Base-by-base conservation (phyloP, 495 filamentous ascomycete species). In the Penicillium daleae region DNA sequence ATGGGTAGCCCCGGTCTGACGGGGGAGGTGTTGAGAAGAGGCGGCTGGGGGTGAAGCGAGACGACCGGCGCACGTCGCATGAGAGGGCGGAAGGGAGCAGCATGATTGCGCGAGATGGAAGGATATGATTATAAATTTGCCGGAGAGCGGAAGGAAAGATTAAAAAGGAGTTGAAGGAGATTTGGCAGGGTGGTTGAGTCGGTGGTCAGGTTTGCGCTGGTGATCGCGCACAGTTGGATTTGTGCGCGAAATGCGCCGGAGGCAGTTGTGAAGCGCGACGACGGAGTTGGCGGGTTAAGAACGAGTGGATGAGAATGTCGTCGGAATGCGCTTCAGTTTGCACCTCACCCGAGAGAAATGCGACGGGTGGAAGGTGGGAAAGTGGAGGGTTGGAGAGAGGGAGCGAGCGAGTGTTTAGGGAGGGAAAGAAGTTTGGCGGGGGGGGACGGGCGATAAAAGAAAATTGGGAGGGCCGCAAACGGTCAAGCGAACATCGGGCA, bases 41-140 rank as follows among this genome's bases (percentile, higher is more conserved):
- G 65, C 85, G 83, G 69, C 86, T 87, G 65, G 86, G 85, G 9
- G 84, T 79, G 56, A 84, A 73, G 74, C 72, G 73, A 67, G 65
- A 62, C 82, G 87, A 62, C 60, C 79, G 84, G 74, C 81, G 85
- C 72, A 81, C 76, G 75, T 90, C 89, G 85, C 88, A 90, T 44
- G 87, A 76, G 46, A 92, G 75, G 37, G 89, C 88, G 13, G 89
- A 91, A 51, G 88, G 89, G 64, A 91, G 86, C 54, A 92, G 72
- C 90, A 92, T 91, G 51, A 7, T 75, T 67, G 64, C 49, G 66
- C 40, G 53, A 42, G 54, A 40, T 19, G 37, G 33, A 19, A 21
- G 26, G 29, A 22, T 24, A 24, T 31, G 6, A 7, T 19, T 48
- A 35, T 52, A n/a, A 42, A 19, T 58, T 40, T n/a, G 56, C 13